Evolutionary conservation across 139 green algal genomes (phyloP).

Genomic region (Yamagishiella unicocca): DNA sequence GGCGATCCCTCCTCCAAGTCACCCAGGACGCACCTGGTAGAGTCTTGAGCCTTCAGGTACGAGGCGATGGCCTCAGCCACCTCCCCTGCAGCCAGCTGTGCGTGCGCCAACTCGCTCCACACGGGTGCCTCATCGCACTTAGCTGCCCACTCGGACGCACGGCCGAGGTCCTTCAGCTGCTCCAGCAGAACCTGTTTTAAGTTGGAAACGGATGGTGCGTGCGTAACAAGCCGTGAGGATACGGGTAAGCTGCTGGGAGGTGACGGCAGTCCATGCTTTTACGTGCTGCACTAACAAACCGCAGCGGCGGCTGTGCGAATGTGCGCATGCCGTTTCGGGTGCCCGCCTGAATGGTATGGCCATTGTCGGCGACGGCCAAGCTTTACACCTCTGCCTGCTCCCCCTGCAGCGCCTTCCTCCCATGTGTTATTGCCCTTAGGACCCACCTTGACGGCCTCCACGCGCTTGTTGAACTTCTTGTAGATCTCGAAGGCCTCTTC

Average conservation of each 20-base stretch:
- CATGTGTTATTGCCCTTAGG: too few relatives aligned
- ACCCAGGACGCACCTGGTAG: constrained; percentile 41
- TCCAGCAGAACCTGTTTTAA: constrained; percentile 91
- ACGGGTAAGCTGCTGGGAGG: too few relatives aligned
- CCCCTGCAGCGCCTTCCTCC: too few relatives aligned
- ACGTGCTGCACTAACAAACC: too few relatives aligned
- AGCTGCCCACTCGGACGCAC: constrained; percentile 89
- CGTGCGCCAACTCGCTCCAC: constrained; percentile 94
- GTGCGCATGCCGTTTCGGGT: too few relatives aligned
- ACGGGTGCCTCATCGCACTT: constrained; percentile 90
- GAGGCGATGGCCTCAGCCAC: constrained; percentile 90
- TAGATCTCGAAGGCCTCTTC: constrained; percentile 99
- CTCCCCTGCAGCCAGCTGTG: constrained; percentile 86
- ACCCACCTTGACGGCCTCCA: constrained; percentile 77
- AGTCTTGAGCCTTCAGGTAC: constrained; percentile 92
- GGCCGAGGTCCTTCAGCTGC: constrained; percentile 88
- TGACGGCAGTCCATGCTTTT: too few relatives aligned
- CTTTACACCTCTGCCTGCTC: too few relatives aligned
- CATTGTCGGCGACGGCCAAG: too few relatives aligned
- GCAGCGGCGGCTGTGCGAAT: too few relatives aligned
- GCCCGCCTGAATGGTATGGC: too few relatives aligned
- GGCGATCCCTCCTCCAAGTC: too few relatives aligned
- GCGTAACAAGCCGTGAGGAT: too few relatives aligned
- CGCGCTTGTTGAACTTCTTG: constrained; percentile 93
- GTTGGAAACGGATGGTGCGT: neutral